A percentile compares a stretch with the other conserved stretches of the same genome.
phyloP scores from a whole-genome alignment of 257 asterid species.

The Hygrophila difformis region DNA sequence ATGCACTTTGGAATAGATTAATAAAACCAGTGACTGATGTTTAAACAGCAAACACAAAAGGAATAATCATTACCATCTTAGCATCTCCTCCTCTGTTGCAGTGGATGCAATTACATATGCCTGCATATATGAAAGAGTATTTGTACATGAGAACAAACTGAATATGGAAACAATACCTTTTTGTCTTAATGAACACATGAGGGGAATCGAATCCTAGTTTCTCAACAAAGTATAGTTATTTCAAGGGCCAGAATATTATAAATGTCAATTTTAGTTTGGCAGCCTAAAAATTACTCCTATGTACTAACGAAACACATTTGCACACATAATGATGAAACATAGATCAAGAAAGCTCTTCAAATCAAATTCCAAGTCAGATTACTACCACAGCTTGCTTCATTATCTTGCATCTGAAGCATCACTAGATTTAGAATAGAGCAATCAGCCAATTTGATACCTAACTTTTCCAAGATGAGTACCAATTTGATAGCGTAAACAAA shows the following conservation, averaged over 20 bases:
- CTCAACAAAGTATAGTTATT: background rate
- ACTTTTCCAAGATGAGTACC: no score
- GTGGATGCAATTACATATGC: constrained; percentile 97
- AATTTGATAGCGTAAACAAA: no score
- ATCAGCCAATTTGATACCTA: no score
- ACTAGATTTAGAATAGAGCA: no score
- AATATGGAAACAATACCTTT: background rate
- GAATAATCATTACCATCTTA: constrained; percentile 51
- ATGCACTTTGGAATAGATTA: no score
- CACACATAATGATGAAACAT: no score
- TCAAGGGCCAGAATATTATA: no score
- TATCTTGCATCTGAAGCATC: background rate
- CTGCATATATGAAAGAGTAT: constrained; percentile 29
- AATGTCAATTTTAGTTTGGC: no score
- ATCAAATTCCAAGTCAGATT: background rate
- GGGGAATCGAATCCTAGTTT: background rate
- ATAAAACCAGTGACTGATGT: background rate
- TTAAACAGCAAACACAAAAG: background rate
- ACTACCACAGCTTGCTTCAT: background rate
- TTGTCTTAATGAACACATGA: background rate
- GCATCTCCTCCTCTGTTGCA: constrained; percentile 96
- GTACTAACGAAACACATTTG: no score
- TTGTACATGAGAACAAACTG: background rate
- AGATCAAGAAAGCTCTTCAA: background rate
- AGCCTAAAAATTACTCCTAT: no score